Evolutionary conservation across 129 eudicot species (phyloP), one percentile per base, ranked within the genome.

Genomic region (Heracleum sosnowskyi): DNA sequence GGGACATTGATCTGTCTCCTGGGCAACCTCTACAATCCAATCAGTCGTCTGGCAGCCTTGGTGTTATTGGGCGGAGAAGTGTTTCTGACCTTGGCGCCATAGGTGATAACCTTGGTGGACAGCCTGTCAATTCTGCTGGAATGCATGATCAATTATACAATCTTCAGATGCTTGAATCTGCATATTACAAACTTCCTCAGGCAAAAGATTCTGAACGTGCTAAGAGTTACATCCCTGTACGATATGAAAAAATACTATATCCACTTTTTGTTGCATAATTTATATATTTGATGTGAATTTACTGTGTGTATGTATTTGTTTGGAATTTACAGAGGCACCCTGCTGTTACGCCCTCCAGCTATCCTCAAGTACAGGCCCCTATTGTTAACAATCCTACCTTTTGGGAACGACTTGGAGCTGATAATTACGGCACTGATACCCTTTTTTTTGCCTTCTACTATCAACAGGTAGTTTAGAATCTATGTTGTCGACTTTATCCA

Each of bases 321-420:
- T 76, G 10, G 8, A 45, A 85, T 49, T 74, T 85, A 39, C 90
- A 95, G 99, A 89, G 97, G 74, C 95, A 96, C 86, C 99, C 99
- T 46, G 84, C 90, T 35, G 93, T 80, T 74, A 96, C 99, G 51
- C 99, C 97, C 78, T 68, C 95, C 70, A 96, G 97, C 89, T 96
- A 88, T 81, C 99, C 99, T 66, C 99, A 96, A 87, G 95, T 87
- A 26, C 99, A 96, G 77, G 99, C 99, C 28, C 99, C 97, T 36
- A 90, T 96, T 79, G 93, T 96, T 71, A 96, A 87, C 69, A 90
- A 92, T 83, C 99, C 97, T 64, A 93, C 92, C 79, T 96, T 96
- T 73, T 96, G 97, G 99, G 99, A 96, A 78, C 87, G 97, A 72
- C 88, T 96, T 39, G 99, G 96, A 76, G 86, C 90, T 76, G 97